A percentile compares a stretch with the other conserved stretches of the same genome.
phyloP scores from a whole-genome alignment of 345 rosid species.

The Mercurialis annua region DNA sequence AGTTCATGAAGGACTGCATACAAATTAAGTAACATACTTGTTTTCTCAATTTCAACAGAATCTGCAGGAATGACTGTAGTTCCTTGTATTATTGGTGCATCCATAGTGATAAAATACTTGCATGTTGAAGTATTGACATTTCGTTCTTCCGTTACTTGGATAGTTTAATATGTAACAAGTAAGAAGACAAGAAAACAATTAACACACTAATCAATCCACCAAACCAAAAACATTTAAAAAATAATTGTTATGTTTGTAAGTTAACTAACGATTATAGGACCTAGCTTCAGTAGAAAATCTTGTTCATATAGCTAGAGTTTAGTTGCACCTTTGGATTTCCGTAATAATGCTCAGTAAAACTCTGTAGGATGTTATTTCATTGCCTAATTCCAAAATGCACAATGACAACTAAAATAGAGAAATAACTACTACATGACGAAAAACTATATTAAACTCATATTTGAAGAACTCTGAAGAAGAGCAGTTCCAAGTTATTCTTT shows the following conservation, averaged over 20 bases:
- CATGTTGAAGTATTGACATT: constrained; percentile 17
- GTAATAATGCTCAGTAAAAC: not conserved
- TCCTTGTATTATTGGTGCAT: constrained; percentile 12
- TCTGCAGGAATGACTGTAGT: constrained; percentile 14
- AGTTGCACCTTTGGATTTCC: not conserved
- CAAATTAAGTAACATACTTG: constrained; percentile 30
- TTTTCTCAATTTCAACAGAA: constrained; percentile 29
- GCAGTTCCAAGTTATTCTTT: not conserved
- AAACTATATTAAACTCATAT: not conserved
- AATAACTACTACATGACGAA: not conserved
- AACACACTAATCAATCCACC: constrained; percentile 7
- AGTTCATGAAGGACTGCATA: constrained; percentile 10
- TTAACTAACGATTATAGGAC: not conserved
- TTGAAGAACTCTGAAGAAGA: not conserved
- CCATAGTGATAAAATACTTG: constrained; percentile 18
- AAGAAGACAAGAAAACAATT: not conserved
- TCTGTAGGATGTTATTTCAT: not conserved
- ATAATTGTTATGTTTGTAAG: not conserved
- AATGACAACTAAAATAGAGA: not conserved
- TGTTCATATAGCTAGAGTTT: not conserved
- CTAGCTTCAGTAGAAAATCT: not conserved
- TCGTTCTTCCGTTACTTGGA: constrained; percentile 23
- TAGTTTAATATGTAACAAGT: constrained; percentile 13
- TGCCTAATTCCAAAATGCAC: not conserved
- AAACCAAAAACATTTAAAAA: not conserved